Conservation (phyloP, 1,139 yeast species). For the Yamadazyma pseudoaaseri region DNA sequence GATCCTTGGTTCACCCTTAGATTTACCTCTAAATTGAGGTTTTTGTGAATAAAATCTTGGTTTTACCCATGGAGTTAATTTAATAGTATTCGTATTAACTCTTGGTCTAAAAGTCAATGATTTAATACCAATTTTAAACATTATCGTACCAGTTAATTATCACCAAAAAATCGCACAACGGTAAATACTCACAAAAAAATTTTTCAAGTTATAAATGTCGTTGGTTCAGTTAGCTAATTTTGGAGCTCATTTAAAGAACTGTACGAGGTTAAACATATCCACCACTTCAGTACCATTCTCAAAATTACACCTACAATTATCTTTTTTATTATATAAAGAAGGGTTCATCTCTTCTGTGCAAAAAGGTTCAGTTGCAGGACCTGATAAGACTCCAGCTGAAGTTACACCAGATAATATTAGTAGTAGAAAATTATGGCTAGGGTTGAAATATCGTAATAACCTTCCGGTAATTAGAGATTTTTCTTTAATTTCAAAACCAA, state of each 20-base stretch:
- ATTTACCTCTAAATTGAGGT: constrained; percentile 2
- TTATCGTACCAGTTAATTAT: too few species aligned
- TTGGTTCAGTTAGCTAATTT: constrained; percentile 79
- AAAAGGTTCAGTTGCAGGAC: constrained; percentile 88
- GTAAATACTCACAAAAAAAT: too few species aligned
- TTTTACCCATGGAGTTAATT: too few species aligned
- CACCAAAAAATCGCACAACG: too few species aligned
- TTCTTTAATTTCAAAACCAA: constrained; percentile 80
- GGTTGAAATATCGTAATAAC: constrained; percentile 81
- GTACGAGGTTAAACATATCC: constrained; percentile 71
- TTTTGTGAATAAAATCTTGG: background rate
- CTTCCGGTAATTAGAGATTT: constrained; percentile 73
- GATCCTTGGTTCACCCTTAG: constrained; percentile 38
- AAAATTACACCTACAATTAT: constrained; percentile 77
- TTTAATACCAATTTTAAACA: too few species aligned
- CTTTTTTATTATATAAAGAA: constrained; percentile 82
- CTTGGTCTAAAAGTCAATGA: too few species aligned
- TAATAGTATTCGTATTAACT: too few species aligned
- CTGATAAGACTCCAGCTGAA: constrained; percentile 71
- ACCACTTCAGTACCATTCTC: constrained; percentile 84
- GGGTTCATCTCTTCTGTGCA: constrained; percentile 86
- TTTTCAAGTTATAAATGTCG: too few species aligned
- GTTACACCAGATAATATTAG: constrained; percentile 87
- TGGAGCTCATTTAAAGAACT: constrained; percentile 89
- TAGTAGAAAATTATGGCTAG: constrained; percentile 88